A percentile compares a stretch with the other conserved stretches of the same genome.
Evolutionary conservation across 2,329 filamentous ascomycete species (phyloP).

Genomic region (Curvularia eragrostidis): DNA sequence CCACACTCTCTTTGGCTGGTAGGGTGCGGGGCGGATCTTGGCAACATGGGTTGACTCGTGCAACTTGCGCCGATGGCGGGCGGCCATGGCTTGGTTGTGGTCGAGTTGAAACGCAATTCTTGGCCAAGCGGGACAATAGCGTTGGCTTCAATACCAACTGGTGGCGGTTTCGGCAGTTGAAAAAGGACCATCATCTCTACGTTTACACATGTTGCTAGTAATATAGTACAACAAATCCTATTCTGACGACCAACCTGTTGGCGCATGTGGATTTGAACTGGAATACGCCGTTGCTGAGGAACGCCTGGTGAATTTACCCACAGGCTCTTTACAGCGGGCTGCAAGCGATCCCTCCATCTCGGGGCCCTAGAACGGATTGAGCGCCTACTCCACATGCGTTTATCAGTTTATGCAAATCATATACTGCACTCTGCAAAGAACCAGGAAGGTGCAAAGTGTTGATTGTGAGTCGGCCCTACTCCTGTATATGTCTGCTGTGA

Average conservation of each 20-base stretch:
- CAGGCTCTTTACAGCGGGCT: constrained; percentile 12
- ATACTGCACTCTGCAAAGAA: not conserved
- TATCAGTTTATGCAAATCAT: not conserved
- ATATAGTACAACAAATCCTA: not conserved
- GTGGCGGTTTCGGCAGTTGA: constrained; percentile 23
- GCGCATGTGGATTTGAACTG: not conserved
- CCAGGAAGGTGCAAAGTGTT: not conserved
- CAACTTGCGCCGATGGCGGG: constrained; percentile 26
- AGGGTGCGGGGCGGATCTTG: constrained; percentile 43
- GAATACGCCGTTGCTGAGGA: not conserved
- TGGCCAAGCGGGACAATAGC: constrained; percentile 27
- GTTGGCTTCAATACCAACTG: constrained; percentile 11
- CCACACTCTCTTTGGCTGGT: constrained; percentile 27
- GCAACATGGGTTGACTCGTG: constrained; percentile 35
- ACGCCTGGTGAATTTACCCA: constrained; percentile 14
- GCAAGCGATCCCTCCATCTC: constrained; percentile 8
- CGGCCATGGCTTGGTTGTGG: constrained; percentile 22
- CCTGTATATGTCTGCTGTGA: no score
- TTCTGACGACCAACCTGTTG: not conserved
- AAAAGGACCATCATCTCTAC: not conserved
- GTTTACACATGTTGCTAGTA: not conserved
- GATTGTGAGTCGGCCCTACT: not conserved
- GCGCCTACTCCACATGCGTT: not conserved
- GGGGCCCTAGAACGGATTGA: not conserved
- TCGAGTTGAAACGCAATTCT: constrained; percentile 26